phyloP scores from a whole-genome alignment of 257 asterid species.

The Capsicum baccatum region DNA sequence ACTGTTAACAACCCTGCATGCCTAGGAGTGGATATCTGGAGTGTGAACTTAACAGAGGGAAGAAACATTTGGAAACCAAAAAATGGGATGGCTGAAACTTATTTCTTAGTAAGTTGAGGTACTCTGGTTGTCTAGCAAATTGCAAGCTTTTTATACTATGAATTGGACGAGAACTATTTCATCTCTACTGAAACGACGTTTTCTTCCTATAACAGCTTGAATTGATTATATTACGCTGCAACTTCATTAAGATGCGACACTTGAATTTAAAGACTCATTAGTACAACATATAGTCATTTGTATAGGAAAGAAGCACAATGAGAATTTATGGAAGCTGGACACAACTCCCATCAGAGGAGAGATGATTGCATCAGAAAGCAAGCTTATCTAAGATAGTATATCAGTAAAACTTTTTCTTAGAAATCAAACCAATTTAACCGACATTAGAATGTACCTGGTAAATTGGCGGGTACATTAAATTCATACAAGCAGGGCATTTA shows the following conservation, averaged over 20 bases:
- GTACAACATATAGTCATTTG: background rate
- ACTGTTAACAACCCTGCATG: background rate
- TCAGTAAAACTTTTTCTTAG: background rate
- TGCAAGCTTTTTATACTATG: background rate
- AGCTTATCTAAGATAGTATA: background rate
- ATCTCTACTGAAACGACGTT: background rate
- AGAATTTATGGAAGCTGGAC: background rate
- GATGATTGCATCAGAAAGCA: background rate
- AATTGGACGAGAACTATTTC: background rate
- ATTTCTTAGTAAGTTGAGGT: background rate
- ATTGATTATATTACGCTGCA: background rate
- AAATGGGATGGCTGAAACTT: background rate
- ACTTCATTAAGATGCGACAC: background rate
- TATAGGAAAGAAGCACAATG: background rate
- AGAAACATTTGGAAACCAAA: background rate
- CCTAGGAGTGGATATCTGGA: background rate
- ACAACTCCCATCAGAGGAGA: background rate
- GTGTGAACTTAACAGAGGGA: background rate
- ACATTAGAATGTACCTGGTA: conserved; percentile 64
- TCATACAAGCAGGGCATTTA: conserved; percentile 75
- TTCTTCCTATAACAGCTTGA: background rate
- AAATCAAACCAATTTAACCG: background rate
- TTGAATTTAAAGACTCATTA: background rate
- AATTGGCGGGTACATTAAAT: conserved; percentile 79
- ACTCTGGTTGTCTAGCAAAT: background rate